Base-by-base conservation (phyloP, 805 yeast species). In the Cyberlindnera mississippiensis region DNA sequence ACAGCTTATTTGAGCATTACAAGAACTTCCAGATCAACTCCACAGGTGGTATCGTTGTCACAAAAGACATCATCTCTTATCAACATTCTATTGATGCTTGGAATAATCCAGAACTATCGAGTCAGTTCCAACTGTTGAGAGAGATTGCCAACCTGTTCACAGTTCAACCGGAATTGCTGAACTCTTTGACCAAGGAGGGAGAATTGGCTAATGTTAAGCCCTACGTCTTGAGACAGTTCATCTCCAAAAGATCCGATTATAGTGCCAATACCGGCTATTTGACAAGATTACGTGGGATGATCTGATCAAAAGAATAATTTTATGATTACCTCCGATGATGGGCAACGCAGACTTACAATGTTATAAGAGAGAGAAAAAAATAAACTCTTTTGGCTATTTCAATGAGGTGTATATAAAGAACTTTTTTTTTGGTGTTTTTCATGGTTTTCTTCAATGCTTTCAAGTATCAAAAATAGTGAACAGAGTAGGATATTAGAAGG, bases 141-240 rank as follows among this genome's bases (percentile, higher is more conserved):
- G 96, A 89, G 51, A 75, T 90, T 46, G 88, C 91, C 26, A 87
- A 86, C 54, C 66, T 90, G 45, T 90, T 82, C 60, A 82, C 95
- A 0, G 95, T 87, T 14, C 93, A 85, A 56, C 84, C 91, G 2
- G 85, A 85, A 43, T 72, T 86, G 52, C 66, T 89, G 41, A 80
- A 80, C 48, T 85, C 95, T 1, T 70, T 89, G 55, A 79, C 88
- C 2, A 79, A 81, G 31, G 96, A 88, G 55, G 93, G 96, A 1
- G 87, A 81, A 52, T 67, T 89, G 48, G 79, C 82, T 2, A 72
- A 71, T 42, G 69, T 87, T 58, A 81, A 79, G 56, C 80, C 80
- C 9, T 71, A 69, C 36, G 66, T 82, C 6, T 67, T 86, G 27
- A 73, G 82, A 44, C 82, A 76, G 50, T 85, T 82, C 50, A 77